Evolutionary conservation across 2,329 filamentous ascomycete species (phyloP).

Genomic region (Colletotrichum truncatum): DNA sequence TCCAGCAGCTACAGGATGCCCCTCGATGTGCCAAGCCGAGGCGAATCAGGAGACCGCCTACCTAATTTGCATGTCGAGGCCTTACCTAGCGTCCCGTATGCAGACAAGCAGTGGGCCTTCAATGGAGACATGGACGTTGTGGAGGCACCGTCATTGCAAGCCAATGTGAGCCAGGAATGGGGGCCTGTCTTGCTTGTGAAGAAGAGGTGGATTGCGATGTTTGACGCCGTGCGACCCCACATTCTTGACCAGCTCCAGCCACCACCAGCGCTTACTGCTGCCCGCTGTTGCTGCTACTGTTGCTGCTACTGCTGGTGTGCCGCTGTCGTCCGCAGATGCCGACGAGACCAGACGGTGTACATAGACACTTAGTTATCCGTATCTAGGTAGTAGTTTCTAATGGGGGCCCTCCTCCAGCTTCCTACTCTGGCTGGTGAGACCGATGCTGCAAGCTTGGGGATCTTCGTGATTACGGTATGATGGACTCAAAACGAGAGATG

Average conservation of each 20-base stretch:
- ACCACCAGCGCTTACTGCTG: not conserved
- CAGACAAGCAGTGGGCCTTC: conserved; percentile 8
- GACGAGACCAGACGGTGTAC: not conserved
- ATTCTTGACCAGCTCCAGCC: not conserved
- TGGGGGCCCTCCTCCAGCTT: not conserved
- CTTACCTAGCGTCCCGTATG: not conserved
- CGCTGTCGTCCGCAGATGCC: not conserved
- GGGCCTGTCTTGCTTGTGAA: not conserved
- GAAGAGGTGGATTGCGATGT: not conserved
- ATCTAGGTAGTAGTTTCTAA: too few species aligned
- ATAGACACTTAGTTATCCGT: too few species aligned
- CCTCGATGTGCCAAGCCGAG: conserved; percentile 6
- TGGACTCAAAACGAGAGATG: not conserved
- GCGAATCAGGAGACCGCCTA: conserved; percentile 20
- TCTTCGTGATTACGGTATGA: too few species aligned
- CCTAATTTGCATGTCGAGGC: not conserved
- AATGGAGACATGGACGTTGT: conserved; percentile 4
- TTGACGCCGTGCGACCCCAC: not conserved
- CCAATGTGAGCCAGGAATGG: not conserved
- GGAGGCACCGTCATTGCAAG: not conserved
- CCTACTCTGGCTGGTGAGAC: not conserved
- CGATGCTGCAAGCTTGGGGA: too few species aligned
- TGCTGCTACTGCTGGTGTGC: not conserved
- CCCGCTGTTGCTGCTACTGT: not conserved
- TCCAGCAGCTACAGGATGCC: not conserved